Base-by-base conservation (phyloP, 2,329 filamentous ascomycete species). In the Thielaviopsis punctulata region DNA sequence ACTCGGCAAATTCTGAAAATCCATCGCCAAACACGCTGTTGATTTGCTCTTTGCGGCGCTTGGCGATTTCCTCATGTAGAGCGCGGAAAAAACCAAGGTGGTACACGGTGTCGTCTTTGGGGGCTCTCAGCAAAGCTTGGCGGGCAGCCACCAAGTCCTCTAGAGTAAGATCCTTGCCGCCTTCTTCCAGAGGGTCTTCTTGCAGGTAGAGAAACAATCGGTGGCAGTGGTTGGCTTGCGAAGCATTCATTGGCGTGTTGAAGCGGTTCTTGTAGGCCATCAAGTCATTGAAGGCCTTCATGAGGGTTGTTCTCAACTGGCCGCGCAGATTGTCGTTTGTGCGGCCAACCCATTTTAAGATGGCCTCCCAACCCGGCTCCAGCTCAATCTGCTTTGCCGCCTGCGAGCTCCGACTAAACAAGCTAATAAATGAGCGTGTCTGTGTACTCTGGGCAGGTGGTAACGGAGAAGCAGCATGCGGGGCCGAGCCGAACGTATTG, bases 321-420 rank as follows among this genome's bases (percentile, higher is more conserved):
- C 78, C 75, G 30, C 86, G 76, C 33, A 80, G 70, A 49, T 76
- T 73, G 52, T 84, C 74, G 49, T 75, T 71, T 58, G 81, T 68
- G 55, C 78, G 75, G 58, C 77, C 76, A 50, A 76, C 70, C 63
- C 86, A 75, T 54, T 84, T 75, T 59, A 84, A 75, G 68, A 95
- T 77, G 15, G 74, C 75, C 57, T 79, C 77, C 60, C 88, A 76
- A 51, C 87, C 88, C 0, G 78, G 83, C 60, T 80, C 84, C 55
- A 80, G 69, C 59, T 80, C 73, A 49, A 53, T 43, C 12, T 27
- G 39, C 23, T 52, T 47, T 3, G 50, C 24, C 12, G 46, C 23
- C 15, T 18, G 36, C 5, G 23, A 21, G 19, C 21, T 33, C 23
- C 46, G 45, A 21, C 44, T 47, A 13, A 52, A 47, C 12, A 52